phyloP scores from a whole-genome alignment of 2,329 filamentous ascomycete genomes.

The Passalora sequoiae region DNA sequence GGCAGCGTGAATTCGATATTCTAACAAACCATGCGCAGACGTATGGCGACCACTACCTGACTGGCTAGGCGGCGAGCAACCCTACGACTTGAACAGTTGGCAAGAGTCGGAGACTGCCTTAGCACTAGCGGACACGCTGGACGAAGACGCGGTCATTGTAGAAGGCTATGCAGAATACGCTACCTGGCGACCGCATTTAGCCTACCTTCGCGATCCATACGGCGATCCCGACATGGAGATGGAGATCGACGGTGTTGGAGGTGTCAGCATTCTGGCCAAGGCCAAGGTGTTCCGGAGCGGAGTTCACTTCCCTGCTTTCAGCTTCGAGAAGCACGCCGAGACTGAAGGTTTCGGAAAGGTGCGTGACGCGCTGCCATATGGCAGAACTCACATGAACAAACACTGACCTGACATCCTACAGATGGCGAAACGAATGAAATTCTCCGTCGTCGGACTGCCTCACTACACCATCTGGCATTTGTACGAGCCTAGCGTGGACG shows the following conservation, averaged over 20 bases:
- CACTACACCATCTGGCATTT: conserved; percentile 99
- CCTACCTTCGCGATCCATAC: conserved; percentile 92
- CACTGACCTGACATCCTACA: conserved; percentile 44
- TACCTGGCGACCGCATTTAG: conserved; percentile 94
- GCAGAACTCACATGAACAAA: background rate
- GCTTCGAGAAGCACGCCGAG: conserved; percentile 97
- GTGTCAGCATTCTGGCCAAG: conserved; percentile 95
- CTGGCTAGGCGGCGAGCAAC: conserved; percentile 97
- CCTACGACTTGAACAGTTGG: conserved; percentile 98
- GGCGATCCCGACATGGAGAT: conserved; percentile 99
- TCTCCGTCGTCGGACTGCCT: conserved; percentile 88
- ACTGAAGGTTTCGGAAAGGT: conserved; percentile 99
- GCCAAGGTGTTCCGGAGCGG: conserved; percentile 91
- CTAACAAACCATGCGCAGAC: conserved; percentile 41
- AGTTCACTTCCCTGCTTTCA: conserved; percentile 96
- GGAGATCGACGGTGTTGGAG: conserved; percentile 97
- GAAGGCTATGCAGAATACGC: conserved; percentile 98
- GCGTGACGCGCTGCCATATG: conserved; percentile 26
- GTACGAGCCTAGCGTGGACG: conserved; percentile 97
- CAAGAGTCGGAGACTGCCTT: conserved; percentile 97
- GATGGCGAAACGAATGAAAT: conserved; percentile 97
- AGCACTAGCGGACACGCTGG: conserved; percentile 85
- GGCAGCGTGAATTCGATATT: conserved; percentile 39
- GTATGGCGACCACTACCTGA: conserved; percentile 98
- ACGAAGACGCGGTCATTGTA: conserved; percentile 97